Evolutionary conservation across 768 basidiomycete genomes (phyloP).

Genomic region (Termitomyces eurrhizus): DNA sequence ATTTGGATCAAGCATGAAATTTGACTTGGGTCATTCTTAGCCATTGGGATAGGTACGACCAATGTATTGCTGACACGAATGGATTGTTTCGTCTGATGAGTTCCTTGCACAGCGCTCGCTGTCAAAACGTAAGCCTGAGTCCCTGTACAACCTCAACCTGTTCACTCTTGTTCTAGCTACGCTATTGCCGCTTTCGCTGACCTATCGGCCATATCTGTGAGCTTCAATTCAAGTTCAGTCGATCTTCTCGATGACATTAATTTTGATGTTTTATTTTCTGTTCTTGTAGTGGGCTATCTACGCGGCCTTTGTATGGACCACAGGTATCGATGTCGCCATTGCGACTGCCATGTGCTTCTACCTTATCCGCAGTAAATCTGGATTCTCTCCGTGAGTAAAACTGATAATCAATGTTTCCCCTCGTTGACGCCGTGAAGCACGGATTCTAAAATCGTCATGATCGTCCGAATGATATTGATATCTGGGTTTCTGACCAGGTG

Average conservation of each 20-base stretch:
- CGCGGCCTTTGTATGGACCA: constrained; percentile 19
- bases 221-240: background rate
- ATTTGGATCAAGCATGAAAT: background rate
- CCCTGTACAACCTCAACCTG: background rate
- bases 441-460: constrained; percentile 15
- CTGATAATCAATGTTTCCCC: background rate
- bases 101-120: constrained; percentile 13
- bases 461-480: constrained; percentile 18
- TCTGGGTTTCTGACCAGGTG: constrained; percentile 21
- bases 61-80: background rate
- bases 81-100: background rate
- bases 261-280: background rate
- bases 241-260: background rate
- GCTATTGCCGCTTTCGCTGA: constrained; percentile 11
- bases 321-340: constrained; percentile 21
- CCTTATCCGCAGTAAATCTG: constrained; percentile 19
- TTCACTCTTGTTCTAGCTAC: constrained; percentile 9
- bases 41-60: constrained; percentile 17
- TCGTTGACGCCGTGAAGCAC: constrained; percentile 9
- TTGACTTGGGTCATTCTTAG: constrained; percentile 1
- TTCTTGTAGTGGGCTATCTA: constrained; percentile 22
- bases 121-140: constrained; percentile 16
- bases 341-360: constrained; percentile 23
- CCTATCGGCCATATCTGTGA: constrained; percentile 13
- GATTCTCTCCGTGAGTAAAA: constrained; percentile 13